Percentiles rank a stretch among this genome's conserved stretches.
Evolutionary conservation across 169 alveolate genomes (phyloP).

Genomic region (Perkinsus chesapeaki): DNA sequence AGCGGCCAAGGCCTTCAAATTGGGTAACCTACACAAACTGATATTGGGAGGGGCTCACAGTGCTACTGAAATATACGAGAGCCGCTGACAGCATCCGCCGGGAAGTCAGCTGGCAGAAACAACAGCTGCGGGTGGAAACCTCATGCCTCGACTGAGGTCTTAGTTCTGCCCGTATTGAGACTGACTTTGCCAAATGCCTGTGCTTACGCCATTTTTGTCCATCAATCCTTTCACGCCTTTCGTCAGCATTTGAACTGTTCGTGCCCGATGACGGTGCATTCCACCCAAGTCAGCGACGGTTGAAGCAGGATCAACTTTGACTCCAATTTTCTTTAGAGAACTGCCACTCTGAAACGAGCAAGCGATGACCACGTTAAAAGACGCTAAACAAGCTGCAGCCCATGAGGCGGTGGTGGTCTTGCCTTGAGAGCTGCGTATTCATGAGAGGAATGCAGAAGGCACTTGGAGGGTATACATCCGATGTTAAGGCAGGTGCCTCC

Average conservation of each 20-base stretch:
- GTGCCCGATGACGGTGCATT: background rate
- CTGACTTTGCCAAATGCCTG: too few relatives aligned
- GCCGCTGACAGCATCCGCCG: too few relatives aligned
- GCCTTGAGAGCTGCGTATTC: slow-evolving; percentile 47
- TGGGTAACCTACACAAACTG: slow-evolving; percentile 2
- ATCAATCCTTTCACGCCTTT: background rate
- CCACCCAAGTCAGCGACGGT: background rate
- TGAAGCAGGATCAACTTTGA: background rate
- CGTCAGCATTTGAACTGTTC: background rate
- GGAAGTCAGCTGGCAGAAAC: too few relatives aligned
- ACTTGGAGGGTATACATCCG: slow-evolving; percentile 96
- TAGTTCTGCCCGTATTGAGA: too few relatives aligned
- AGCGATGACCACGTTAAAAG: background rate
- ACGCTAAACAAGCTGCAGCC: background rate
- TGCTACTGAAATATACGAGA: too few relatives aligned
- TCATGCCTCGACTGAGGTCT: too few relatives aligned
- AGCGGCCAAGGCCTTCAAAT: slow-evolving; percentile 12
- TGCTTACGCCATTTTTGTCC: background rate
- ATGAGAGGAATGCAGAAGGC: slow-evolving; percentile 84
- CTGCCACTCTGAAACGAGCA: slow-evolving; percentile 1
- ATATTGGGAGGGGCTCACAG: too few relatives aligned
- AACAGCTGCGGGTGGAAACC: too few relatives aligned
- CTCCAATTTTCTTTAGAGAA: background rate
- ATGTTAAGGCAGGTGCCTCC: slow-evolving; percentile 99
- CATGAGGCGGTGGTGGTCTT: background rate